These are phyloP conservation scores for Kalaharituber pfeilii DNA, from an alignment of 2,329 filamentous ascomycete genomes.

Conservation along the genomic window DNA sequence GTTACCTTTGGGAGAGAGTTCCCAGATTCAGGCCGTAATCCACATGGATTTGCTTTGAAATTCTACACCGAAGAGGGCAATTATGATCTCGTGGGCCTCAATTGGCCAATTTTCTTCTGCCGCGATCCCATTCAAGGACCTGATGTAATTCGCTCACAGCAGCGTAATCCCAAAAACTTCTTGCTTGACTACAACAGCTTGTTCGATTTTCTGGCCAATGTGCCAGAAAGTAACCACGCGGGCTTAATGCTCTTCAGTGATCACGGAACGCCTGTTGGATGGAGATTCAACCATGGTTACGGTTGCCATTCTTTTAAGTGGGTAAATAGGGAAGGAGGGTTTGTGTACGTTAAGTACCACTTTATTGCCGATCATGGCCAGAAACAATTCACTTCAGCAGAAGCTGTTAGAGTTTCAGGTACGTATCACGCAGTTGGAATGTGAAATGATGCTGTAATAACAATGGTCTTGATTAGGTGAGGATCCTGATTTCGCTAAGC, in stretches of 20 bases:
- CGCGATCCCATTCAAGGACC: slow-evolving; percentile 34
- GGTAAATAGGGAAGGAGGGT: slow-evolving; percentile 23
- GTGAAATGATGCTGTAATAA: too few species aligned
- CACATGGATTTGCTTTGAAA: slow-evolving; percentile 35
- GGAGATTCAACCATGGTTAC: slow-evolving; percentile 30
- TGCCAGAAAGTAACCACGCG: slow-evolving; percentile 34
- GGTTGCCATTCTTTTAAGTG: slow-evolving; percentile 34
- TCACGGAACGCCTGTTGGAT: slow-evolving; percentile 34
- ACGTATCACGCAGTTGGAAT: too few species aligned
- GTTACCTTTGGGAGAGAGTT: slow-evolving; percentile 31
- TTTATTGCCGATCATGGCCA: too few species aligned
- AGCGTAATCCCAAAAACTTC: slow-evolving; percentile 33
- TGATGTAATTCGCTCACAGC: slow-evolving; percentile 34
- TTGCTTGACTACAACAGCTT: slow-evolving; percentile 33
- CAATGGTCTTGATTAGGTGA: too few species aligned
- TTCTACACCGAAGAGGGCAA: slow-evolving; percentile 35
- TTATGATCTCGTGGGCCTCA: slow-evolving; percentile 34
- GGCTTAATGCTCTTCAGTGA: slow-evolving; percentile 36
- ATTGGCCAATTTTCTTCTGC: slow-evolving; percentile 34
- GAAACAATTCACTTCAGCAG: too few species aligned
- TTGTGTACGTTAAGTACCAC: too few species aligned
- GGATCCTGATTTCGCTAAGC: slow-evolving; percentile 36
- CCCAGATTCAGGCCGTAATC: slow-evolving; percentile 32
- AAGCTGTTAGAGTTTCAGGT: too few species aligned
- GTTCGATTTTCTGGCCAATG: slow-evolving; percentile 35